Percentiles rank a stretch among this genome's conserved stretches.
These are phyloP conservation scores for Colletotrichum kahawae DNA, from an alignment of 2,329 filamentous ascomycete genomes.

Conservation along the genomic window DNA sequence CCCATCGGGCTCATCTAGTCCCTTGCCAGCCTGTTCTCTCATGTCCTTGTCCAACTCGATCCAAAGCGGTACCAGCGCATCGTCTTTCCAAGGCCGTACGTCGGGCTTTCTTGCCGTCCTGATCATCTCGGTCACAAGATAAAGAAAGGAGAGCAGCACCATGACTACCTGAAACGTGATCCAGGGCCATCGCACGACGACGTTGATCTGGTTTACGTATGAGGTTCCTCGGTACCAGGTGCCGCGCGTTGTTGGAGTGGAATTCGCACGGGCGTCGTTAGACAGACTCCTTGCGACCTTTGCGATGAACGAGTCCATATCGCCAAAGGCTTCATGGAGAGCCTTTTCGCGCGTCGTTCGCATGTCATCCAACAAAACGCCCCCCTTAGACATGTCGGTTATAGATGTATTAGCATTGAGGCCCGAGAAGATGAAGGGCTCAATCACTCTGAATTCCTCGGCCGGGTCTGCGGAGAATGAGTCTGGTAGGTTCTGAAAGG, in stretches of 20 bases:
- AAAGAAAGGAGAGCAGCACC: background rate
- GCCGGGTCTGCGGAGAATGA: background rate
- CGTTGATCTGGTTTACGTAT: accelerated
- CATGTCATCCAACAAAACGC: background rate
- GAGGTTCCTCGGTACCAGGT: background rate
- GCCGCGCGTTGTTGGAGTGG: background rate
- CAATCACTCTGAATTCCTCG: background rate
- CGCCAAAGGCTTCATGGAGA: background rate
- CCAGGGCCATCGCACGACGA: background rate
- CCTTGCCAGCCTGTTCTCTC: background rate
- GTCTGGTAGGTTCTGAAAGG: background rate
- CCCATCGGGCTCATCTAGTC: background rate
- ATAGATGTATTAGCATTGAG: background rate
- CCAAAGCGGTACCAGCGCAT: background rate
- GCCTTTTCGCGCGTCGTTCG: background rate
- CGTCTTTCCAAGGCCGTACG: background rate
- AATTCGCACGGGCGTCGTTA: background rate
- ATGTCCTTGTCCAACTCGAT: background rate
- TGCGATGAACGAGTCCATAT: background rate
- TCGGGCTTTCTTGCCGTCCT: background rate
- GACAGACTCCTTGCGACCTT: background rate
- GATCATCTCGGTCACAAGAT: background rate
- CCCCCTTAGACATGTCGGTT: too few relatives aligned
- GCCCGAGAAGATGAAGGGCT: background rate
- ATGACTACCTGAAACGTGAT: background rate